Percentiles rank a stretch among this genome's conserved stretches.
Evolutionary conservation across 164 flowering plant genomes (phyloP).

Genomic region (Saururus chinensis): DNA sequence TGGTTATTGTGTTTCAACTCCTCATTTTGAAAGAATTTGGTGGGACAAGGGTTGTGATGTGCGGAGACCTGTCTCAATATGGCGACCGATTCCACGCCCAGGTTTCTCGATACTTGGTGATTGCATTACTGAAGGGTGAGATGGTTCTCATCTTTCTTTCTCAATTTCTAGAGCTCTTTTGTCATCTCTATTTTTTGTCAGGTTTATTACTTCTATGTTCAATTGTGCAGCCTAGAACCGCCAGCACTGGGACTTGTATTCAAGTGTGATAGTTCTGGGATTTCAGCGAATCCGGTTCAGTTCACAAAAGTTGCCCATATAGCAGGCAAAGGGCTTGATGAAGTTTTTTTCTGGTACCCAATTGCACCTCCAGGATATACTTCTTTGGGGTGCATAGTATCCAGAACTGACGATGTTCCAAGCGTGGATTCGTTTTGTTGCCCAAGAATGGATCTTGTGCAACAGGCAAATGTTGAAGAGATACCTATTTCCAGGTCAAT

Average conservation of each 20-base stretch:
- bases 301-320: slow-evolving; percentile 84
- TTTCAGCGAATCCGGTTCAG: slow-evolving; percentile 81
- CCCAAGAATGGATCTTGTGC: slow-evolving; percentile 87
- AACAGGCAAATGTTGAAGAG: slow-evolving; percentile 63
- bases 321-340: slow-evolving; percentile 63
- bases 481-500: slow-evolving; percentile 64
- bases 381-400: slow-evolving; percentile 80
- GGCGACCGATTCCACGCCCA: slow-evolving; percentile 82
- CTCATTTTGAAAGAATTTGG: slow-evolving; percentile 96
- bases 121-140: slow-evolving; percentile 89
- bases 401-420: slow-evolving; percentile 69
- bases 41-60: slow-evolving; percentile 91
- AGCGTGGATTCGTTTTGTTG: slow-evolving; percentile 55
- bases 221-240: slow-evolving; percentile 66
- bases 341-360: slow-evolving; percentile 94
- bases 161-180: not conserved
- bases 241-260: slow-evolving; percentile 86
- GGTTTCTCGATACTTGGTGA: slow-evolving; percentile 87
- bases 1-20: slow-evolving; percentile 59
- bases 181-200: not conserved
- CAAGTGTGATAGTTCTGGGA: slow-evolving; percentile 53
- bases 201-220: not conserved
- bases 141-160: not conserved
- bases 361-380: slow-evolving; percentile 97
- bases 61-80: slow-evolving; percentile 81